These are phyloP conservation scores for Penicillium atrosanguineum DNA, from an alignment of 495 filamentous ascomycete species.

Conservation along the genomic window DNA sequence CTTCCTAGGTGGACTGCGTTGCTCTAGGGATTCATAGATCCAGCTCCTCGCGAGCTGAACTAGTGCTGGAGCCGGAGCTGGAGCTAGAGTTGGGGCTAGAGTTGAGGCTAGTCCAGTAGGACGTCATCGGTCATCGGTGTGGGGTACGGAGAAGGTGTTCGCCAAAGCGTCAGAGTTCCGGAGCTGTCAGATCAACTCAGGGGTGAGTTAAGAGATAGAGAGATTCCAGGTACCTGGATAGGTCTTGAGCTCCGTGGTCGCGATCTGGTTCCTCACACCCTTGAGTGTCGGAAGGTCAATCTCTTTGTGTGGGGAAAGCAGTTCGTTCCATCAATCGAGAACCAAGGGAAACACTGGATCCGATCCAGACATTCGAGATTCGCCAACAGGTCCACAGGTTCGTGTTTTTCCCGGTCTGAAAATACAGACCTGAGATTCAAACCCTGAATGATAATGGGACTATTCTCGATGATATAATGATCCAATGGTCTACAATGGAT, in stretches of 20 bases:
- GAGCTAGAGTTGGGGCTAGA: background rate
- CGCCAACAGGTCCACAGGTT: background rate
- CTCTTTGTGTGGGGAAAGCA: conserved; percentile 3
- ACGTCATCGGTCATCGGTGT: background rate
- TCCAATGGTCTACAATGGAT: background rate
- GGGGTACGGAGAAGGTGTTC: background rate
- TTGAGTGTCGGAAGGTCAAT: background rate
- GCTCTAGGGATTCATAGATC: background rate
- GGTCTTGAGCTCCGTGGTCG: background rate
- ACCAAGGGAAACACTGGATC: conserved; percentile 14
- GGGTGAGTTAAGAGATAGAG: background rate
- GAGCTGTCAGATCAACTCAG: background rate
- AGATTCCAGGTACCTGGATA: background rate
- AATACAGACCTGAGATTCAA: background rate
- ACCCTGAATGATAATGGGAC: no score
- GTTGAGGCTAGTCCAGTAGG: no score
- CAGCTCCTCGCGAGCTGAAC: background rate
- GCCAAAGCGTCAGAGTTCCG: background rate
- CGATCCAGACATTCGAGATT: background rate
- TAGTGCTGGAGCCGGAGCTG: background rate
- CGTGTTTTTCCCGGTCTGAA: background rate
- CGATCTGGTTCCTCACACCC: background rate
- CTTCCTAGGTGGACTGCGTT: background rate
- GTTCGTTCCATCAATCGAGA: conserved; percentile 22
- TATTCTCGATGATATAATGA: background rate